These are phyloP conservation scores for Stylonectria norvegica DNA, from an alignment of 2,329 filamentous ascomycete genomes.

Conservation along the genomic window DNA sequence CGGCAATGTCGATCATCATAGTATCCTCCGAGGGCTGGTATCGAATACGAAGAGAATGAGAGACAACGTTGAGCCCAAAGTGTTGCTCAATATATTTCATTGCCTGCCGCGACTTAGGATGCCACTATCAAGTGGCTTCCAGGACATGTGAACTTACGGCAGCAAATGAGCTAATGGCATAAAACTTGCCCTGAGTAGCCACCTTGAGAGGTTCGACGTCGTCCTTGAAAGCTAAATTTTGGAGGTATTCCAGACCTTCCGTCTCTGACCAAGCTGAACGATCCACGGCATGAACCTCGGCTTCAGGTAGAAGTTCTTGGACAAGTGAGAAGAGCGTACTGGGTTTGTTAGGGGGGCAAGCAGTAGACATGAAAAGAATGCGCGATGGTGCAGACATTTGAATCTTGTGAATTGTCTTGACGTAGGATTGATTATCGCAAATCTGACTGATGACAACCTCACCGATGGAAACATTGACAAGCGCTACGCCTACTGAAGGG, in stretches of 20 bases:
- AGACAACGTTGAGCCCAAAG: constrained; percentile 64
- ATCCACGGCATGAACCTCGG: constrained; percentile 52
- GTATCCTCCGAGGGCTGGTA: constrained; percentile 87
- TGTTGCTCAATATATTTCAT: constrained; percentile 77
- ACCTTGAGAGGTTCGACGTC: constrained; percentile 80
- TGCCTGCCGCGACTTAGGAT: constrained; percentile 48
- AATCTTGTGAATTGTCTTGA: constrained; percentile 83
- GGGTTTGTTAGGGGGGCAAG: constrained; percentile 60
- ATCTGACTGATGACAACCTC: constrained; percentile 87
- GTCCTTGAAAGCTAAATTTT: constrained; percentile 72
- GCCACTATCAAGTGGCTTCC: neutral
- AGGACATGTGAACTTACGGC: constrained; percentile 56
- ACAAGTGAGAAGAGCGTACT: constrained; percentile 74
- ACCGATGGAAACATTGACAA: constrained; percentile 80
- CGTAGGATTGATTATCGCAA: constrained; percentile 88
- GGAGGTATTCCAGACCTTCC: constrained; percentile 72
- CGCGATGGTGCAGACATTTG: constrained; percentile 74
- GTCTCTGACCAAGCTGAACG: constrained; percentile 81
- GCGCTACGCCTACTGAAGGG: constrained; percentile 79
- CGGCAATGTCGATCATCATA: constrained; percentile 93
- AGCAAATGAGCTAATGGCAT: constrained; percentile 78
- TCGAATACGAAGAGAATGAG: constrained; percentile 78
- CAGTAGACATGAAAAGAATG: constrained; percentile 72
- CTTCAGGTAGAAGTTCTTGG: constrained; percentile 50
- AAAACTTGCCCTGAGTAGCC: constrained; percentile 78